These are phyloP conservation scores for Pestalotiopsis sp. DNA, from an alignment of 2,329 filamentous ascomycete species.

Conservation along the genomic window DNA sequence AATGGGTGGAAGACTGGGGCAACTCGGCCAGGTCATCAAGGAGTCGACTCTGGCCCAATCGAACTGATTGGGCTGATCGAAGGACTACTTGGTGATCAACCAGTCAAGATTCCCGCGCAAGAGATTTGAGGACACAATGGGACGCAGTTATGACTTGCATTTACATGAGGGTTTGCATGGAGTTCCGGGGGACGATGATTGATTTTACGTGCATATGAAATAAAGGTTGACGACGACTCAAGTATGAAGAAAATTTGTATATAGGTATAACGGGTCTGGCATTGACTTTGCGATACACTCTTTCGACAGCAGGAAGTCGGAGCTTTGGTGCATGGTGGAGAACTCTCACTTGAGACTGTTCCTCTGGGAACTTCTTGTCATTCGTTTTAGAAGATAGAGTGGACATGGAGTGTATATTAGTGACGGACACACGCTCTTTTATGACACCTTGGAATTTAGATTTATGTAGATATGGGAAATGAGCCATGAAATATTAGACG, in stretches of 20 bases:
- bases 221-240: not conserved
- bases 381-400: not conserved
- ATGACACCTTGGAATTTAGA: not conserved
- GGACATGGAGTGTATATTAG: not conserved
- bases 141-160: not conserved
- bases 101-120: not conserved
- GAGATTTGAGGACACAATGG: not conserved
- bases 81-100: constrained; percentile 4
- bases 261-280: not conserved
- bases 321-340: not conserved
- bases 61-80: not conserved
- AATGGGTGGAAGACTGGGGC: constrained; percentile 5
- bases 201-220: not conserved
- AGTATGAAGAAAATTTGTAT: not conserved
- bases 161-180: not conserved
- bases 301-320: not conserved
- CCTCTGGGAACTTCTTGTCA: not conserved
- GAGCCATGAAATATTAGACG: not conserved
- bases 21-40: constrained; percentile 4
- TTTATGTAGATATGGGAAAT: not conserved
- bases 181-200: not conserved
- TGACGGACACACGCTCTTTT: not conserved
- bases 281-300: not conserved
- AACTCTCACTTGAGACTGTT: not conserved
- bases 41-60: not conserved